Evolutionary conservation across 1,284 basidiomycete species (phyloP).

Genomic region (Irpex sp.): DNA sequence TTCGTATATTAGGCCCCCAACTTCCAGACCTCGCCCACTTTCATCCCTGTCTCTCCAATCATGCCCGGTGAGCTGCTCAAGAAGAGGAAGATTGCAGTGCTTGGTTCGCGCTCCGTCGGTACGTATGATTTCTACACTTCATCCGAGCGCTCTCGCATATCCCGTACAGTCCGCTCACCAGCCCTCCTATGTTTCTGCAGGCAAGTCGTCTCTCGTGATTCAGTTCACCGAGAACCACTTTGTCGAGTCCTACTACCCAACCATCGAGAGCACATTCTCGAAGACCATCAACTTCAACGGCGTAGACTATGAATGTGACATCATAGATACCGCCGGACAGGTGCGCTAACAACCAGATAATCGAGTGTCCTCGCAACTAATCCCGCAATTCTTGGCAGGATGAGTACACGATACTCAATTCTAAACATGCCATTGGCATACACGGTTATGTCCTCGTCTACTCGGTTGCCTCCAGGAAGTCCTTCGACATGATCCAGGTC

Average conservation of each 20-base stretch:
- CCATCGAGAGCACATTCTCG: conserved; percentile 87
- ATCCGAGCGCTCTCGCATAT: conserved; percentile 1
- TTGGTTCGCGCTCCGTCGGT: conserved; percentile 82
- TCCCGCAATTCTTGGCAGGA: conserved; percentile 45
- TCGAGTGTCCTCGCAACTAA: neutral
- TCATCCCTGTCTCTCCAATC: conserved; percentile 13
- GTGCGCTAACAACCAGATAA: conserved; percentile 27
- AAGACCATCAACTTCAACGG: conserved; percentile 86
- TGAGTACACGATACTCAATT: conserved; percentile 81
- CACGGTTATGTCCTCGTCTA: conserved; percentile 92
- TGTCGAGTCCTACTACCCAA: conserved; percentile 89
- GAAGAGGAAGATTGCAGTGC: conserved; percentile 83
- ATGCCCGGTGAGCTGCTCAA: conserved; percentile 62
- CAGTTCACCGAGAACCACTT: conserved; percentile 70
- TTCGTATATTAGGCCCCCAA: conserved; percentile 15
- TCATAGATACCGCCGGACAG: conserved; percentile 99
- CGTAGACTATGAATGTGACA: conserved; percentile 90
- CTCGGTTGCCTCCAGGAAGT: conserved; percentile 87
- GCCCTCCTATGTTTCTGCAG: conserved; percentile 33
- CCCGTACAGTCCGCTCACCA: conserved; percentile 17
- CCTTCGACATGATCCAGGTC: conserved; percentile 95
- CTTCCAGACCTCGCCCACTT: conserved; percentile 3
- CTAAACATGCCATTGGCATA: conserved; percentile 80
- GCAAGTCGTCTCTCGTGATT: conserved; percentile 77
- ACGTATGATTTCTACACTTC: conserved; percentile 26